Percentiles rank a stretch among this genome's conserved stretches.
Evolutionary conservation across 1,139 yeast species (phyloP).

Genomic region (Maudiozyma humilis): DNA sequence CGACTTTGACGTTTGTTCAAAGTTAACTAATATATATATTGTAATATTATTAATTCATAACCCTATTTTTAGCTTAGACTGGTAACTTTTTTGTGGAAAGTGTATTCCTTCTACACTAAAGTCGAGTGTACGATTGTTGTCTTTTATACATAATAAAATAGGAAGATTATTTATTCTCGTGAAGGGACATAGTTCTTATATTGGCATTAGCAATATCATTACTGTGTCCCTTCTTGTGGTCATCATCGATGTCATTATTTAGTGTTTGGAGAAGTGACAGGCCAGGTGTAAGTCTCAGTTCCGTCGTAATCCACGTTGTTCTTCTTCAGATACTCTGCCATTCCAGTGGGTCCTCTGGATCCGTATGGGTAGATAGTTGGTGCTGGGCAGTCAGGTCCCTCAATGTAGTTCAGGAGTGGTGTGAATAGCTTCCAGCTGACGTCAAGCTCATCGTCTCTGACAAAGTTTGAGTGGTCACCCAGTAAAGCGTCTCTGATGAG

Average conservation of each 20-base stretch:
- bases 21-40: too few species aligned
- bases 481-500: conserved; percentile 80
- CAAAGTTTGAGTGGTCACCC: conserved; percentile 95
- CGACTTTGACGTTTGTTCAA: too few species aligned
- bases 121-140: too few species aligned
- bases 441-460: conserved; percentile 94
- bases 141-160: too few species aligned
- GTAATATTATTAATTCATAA: too few species aligned
- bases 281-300: conserved; percentile 10
- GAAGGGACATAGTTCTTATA: too few species aligned
- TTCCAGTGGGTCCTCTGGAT: conserved; percentile 70
- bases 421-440: conserved; percentile 89
- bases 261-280: conserved; percentile 12
- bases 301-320: conserved; percentile 5
- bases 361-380: conserved; percentile 77
- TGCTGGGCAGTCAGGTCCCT: conserved; percentile 53
- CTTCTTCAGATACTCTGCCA: conserved; percentile 8
- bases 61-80: too few species aligned
- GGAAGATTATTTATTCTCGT: too few species aligned
- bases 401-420: conserved; percentile 74
- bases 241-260: background rate
- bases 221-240: too few species aligned
- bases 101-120: too few species aligned
- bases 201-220: too few species aligned
- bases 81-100: too few species aligned